Base-by-base conservation (phyloP, 352 stramenopile species). In the Phytophthora palmivora region DNA sequence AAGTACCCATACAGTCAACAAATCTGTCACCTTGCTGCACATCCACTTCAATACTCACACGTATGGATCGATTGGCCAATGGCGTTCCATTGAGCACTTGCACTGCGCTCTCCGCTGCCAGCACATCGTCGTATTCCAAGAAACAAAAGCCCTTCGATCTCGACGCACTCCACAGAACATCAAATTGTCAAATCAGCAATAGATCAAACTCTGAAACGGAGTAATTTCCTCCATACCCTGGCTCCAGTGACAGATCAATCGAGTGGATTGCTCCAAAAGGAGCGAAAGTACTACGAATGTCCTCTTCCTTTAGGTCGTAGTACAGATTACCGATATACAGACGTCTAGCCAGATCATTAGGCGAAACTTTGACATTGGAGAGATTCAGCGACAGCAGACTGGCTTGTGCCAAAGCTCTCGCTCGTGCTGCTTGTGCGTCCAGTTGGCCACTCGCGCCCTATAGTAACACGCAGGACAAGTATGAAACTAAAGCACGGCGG, bases 101-200 rank as follows among this genome's bases (percentile, higher is more conserved):
- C 33, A 93, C 82, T 0, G 82, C 84, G 37, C 78, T 91, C 45
- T 93, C 84, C 7, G 84, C 84, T 33, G 84, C 84, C 44, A 93
- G 56, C n/a, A 91, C 80, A 41, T 93, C 84, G 39, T 93, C 80
- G 33, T 89, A 93, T 50, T 93, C 84, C 51, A 93, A 67, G 57
- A 93, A 93, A 62, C 84, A 93, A 45, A 91, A 93, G 0, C 84
- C 84, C 57, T 93, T 93, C 8, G 84, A 93, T 22, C 84, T 77
- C 8, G 70, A 74, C 5, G 76, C 74, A 16, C 84, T 93, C 30
- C 41, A 24, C 33, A 58, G 19, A 67, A 12, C 30, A 52, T 6
- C 7, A 16, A 50, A 28, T 28, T 6, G 24, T 28, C 21, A 22
- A n/a, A 37, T 62, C 15, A 64, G 8, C 7, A 60, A 24, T 1